phyloP scores from a whole-genome alignment of 192 early-diverging fungal species.

The Gamsiella multidivaricata region DNA sequence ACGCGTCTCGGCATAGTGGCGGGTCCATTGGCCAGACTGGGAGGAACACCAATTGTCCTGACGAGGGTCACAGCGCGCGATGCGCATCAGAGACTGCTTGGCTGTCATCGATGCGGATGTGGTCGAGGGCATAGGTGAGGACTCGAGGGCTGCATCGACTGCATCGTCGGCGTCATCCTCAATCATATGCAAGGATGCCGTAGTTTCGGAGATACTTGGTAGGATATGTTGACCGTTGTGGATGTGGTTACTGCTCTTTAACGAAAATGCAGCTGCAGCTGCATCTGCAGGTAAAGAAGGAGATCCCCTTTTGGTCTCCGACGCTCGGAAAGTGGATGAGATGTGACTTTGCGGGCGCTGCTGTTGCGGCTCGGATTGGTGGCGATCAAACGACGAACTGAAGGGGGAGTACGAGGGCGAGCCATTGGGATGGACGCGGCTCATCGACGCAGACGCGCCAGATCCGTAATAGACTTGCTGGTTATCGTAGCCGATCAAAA shows the following conservation, averaged over 20 bases:
- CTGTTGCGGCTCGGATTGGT: constrained; percentile 5
- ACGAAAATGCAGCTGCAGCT: constrained; percentile 12
- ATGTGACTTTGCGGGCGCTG: constrained; percentile 7
- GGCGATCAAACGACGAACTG: constrained; percentile 11
- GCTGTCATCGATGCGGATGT: constrained; percentile 21
- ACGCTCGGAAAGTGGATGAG: constrained; percentile 10
- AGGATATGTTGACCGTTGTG: constrained; percentile 1
- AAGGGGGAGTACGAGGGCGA: constrained; percentile 20
- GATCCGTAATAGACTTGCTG: constrained; percentile 25
- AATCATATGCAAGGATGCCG: constrained; percentile 8
- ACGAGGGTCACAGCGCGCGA: constrained; percentile 35
- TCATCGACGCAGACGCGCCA: constrained; percentile 23
- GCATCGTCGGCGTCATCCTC: constrained; percentile 4
- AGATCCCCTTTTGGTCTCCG: constrained; percentile 42
- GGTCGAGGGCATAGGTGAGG: neutral
- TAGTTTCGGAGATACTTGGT: constrained; percentile 31
- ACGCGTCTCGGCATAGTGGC: constrained; percentile 41
- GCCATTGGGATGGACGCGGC: constrained; percentile 33
- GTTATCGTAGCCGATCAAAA: constrained; percentile 39
- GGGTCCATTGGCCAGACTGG: constrained; percentile 44
- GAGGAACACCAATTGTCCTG: constrained; percentile 36
- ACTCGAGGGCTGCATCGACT: neutral
- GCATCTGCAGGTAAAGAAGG: constrained; percentile 11
- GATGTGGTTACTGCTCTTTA: neutral
- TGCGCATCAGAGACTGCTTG: constrained; percentile 36